Conservation (phyloP, 352 stramenopile species). For the Phytophthora pseudosyringae region DNA sequence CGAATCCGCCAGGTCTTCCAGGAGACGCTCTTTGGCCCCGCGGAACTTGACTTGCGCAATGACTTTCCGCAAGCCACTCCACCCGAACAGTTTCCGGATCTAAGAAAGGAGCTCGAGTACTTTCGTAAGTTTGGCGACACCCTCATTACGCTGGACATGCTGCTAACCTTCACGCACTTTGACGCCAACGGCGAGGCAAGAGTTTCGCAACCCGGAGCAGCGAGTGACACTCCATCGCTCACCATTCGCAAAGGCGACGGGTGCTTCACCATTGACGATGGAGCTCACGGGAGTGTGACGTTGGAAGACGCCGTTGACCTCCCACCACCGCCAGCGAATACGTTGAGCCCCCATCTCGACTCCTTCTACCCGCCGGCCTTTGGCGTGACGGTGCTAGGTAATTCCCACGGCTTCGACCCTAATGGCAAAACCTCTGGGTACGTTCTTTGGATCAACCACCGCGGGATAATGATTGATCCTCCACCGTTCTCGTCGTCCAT, state of each 20-base stretch:
- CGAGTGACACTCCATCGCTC: constrained; percentile 41
- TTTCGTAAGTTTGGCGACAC: constrained; percentile 92
- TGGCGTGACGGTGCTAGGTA: constrained; percentile 95
- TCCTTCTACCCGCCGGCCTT: constrained; percentile 95
- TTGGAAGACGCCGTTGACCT: constrained; percentile 66
- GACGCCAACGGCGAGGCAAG: constrained; percentile 64
- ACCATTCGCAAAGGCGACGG: constrained; percentile 73
- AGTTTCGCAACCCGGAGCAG: constrained; percentile 63
- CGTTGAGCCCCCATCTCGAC: constrained; percentile 49
- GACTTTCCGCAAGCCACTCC: constrained; percentile 81
- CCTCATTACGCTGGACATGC: constrained; percentile 88
- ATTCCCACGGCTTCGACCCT: constrained; percentile 96
- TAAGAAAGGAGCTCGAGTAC: constrained; percentile 88
- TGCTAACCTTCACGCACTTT: constrained; percentile 91
- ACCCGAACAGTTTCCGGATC: constrained; percentile 64
- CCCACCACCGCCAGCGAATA: constrained; percentile 42
- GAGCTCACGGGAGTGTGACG: constrained; percentile 53
- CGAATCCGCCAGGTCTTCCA: constrained; percentile 90
- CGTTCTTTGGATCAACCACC: constrained; percentile 97
- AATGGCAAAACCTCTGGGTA: constrained; percentile 95
- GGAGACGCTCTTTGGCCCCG: constrained; percentile 88
- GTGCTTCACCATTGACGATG: constrained; percentile 69
- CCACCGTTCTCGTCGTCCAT: constrained; percentile 92
- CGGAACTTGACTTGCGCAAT: constrained; percentile 67
- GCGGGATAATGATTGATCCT: constrained; percentile 97